Percentiles rank a stretch among this genome's conserved stretches.
These are phyloP conservation scores for Dalbergia oliveri DNA, from an alignment of 306 rosid species.

Conservation along the genomic window DNA sequence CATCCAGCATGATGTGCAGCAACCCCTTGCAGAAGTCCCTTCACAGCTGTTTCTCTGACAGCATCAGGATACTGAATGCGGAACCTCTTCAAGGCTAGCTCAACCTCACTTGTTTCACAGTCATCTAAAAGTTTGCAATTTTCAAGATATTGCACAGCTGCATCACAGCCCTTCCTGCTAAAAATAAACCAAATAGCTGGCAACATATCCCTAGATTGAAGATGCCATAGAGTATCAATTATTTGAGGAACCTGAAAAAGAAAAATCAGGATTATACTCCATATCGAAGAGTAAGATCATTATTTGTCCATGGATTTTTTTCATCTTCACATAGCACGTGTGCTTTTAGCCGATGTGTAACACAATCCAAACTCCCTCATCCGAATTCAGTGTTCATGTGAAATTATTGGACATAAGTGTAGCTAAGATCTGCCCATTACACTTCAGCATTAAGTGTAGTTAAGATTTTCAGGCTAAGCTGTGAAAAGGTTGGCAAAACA, in stretches of 20 bases:
- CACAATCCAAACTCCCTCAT: constrained; percentile 5
- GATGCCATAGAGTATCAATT: constrained; percentile 85
- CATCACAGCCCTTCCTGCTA: constrained; percentile 99
- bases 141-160: constrained; percentile 86
- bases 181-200: constrained; percentile 99
- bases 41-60: constrained; percentile 84
- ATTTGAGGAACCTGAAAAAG: constrained; percentile 91
- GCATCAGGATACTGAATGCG: constrained; percentile 93
- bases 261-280: constrained; percentile 25
- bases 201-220: constrained; percentile 83
- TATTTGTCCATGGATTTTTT: constrained; percentile 7
- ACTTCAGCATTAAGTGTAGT: constrained; percentile 28
- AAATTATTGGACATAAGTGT: constrained; percentile 16
- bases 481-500: constrained; percentile 32
- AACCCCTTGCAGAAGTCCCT: constrained; percentile 86
- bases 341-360: constrained; percentile 6
- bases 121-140: constrained; percentile 83
- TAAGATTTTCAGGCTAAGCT: constrained; percentile 22
- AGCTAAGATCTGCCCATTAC: constrained; percentile 2
- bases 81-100: constrained; percentile 87
- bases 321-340: neutral
- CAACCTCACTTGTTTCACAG: constrained; percentile 85
- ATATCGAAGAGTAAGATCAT: constrained; percentile 37
- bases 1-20: constrained; percentile 99
- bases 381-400: constrained; percentile 14